Base-by-base conservation (phyloP, 1,284 basidiomycete species). In the Pulveroboletus sp. region DNA sequence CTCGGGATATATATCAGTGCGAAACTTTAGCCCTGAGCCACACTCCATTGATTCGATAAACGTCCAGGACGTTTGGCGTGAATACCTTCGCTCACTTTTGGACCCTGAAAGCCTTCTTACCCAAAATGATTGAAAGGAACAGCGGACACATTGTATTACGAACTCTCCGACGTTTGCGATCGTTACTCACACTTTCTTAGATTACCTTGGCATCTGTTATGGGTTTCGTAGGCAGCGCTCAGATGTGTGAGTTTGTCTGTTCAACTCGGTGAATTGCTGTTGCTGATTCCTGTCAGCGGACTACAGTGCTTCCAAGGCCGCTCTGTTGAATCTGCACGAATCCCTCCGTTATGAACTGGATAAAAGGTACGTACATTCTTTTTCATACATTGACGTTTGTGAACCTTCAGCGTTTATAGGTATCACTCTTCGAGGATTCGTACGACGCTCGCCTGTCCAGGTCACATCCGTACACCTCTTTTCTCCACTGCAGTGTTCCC, bases 21-120 rank as follows among this genome's bases (percentile, higher is more conserved):
- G 87, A 56, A 40, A 39, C 26, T 52, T n/a, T 54, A 33, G 7
- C 19, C 15, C 3, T 9, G n/a, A 16, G 17, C 11, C 11, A 26
- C 12, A 13, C 52, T 35, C 16, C 8, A 6, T 53, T 59, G 24
- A 33, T 50, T 50, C 29, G 32, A 35, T 2, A 24, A 17, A 39
- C 4, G 12, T 40, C 17, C 17, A 97, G 95, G 65, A 95, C 95
- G 0, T 92, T 98, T 65, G 84, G 84, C 29, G 89, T 94, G 54
- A 98, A 99, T 69, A 86, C 89, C 2, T 73, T 97, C 1, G 82
- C 91, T 3, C 92, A 95, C 67, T 98, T 93, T 71, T 97, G 91
- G 87, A 88, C 86, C 5, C 72, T 96, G 44, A 94, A 95, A 67
- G 89, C 90, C 2, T 97, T 98, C 79, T 78, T 99, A n/a, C 96